Evolutionary conservation across 2,329 filamentous ascomycete species (phyloP), one percentile per base, ranked within the genome.

Genomic region (Arthroderma sp.): DNA sequence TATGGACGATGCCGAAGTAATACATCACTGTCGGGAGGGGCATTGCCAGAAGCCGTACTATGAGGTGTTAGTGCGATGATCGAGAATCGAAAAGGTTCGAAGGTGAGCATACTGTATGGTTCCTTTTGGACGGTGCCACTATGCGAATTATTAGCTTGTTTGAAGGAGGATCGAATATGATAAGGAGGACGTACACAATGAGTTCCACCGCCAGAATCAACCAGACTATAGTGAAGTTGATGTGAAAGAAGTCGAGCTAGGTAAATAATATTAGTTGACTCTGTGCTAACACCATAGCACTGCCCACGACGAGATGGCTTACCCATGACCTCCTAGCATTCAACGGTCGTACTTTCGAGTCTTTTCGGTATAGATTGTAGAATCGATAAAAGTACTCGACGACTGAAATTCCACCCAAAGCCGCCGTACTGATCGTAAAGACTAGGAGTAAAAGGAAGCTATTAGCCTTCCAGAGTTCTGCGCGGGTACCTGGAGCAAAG

Each of bases 181-280:
- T 22, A 3, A 33, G 4, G 10, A 15, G 27, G 5, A 58, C 63
- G 53, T 59, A 67, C 63, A 63, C 57, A 40, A 67, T 63, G 28
- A 67, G 53, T 49, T 66, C 64, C 38, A 66, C 58, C 1, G 62
- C 64, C 29, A 67, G 48, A 34, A 67, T 66, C 42, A 66, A 49
- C 64, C 64, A 67, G 22, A 67, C 62, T 33, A 66, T 59, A 9
- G 64, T 67, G 47, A 68, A 68, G 39, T 67, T 67, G 52, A 68
- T 66, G 29, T 68, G 65, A 42, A 68, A 68, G 49, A 68, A 68
- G 43, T 68, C 65, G 45, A 68, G 57, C 64, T 67, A 47, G 8
- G 36, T 8, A 7, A 9, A 4, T 6, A 3, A 10, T 15, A 29
- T 50, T 41, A 49, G 44, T 32, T 34, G 33, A 27, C 29, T 29